Evolutionary conservation across 345 rosid species (phyloP).

Genomic region (Psidium friedrichsthalianum): DNA sequence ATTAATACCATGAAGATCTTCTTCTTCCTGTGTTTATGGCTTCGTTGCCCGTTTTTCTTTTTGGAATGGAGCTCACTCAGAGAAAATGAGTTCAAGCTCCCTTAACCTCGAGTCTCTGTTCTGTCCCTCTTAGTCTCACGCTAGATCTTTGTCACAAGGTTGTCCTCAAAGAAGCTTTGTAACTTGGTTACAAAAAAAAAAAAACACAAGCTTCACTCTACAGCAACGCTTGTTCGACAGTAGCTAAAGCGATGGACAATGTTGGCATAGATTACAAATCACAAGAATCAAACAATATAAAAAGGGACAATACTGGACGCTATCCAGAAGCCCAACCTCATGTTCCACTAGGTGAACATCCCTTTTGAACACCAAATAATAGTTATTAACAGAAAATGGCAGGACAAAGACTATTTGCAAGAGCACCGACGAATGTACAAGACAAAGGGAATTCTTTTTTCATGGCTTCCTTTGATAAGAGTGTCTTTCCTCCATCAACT

Average conservation of each 20-base stretch:
- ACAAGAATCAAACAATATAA: background rate
- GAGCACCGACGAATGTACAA: constrained; percentile 34
- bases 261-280: background rate
- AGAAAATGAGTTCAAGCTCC: too few species aligned
- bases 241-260: background rate
- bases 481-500: constrained; percentile 19
- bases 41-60: too few species aligned
- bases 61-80: too few species aligned
- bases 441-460: constrained; percentile 4
- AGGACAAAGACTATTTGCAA: constrained; percentile 28
- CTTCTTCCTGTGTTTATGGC: too few species aligned
- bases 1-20: constrained; percentile 20
- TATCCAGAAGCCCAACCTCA: constrained; percentile 11
- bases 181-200: too few species aligned
- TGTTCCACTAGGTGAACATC: constrained; percentile 7
- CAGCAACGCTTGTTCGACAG: background rate
- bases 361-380: background rate
- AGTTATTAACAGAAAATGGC: background rate
- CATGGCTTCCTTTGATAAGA: background rate
- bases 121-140: too few species aligned
- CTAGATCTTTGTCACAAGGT: too few species aligned
- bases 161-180: too few species aligned
- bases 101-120: too few species aligned
- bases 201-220: background rate
- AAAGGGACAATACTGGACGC: background rate